These are phyloP conservation scores for Penicillium sp. DNA, from an alignment of 2,329 filamentous ascomycete genomes.

Conservation along the genomic window DNA sequence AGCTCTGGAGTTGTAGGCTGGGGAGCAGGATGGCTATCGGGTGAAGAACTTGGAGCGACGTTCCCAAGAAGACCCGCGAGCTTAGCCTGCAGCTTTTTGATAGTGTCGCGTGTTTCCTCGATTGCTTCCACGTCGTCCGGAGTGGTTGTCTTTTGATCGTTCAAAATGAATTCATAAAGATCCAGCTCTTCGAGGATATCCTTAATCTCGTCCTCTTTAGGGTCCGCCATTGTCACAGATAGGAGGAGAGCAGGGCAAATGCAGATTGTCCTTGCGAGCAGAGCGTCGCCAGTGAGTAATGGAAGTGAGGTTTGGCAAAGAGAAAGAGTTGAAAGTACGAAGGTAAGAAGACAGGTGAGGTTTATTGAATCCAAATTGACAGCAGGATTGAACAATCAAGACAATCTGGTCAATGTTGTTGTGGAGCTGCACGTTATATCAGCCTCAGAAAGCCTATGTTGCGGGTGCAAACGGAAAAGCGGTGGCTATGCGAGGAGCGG, in stretches of 20 bases:
- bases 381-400: background rate
- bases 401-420: background rate
- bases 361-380: background rate
- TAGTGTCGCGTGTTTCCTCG: constrained; percentile 27
- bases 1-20: background rate
- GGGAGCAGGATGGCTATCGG: background rate
- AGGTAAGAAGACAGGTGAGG: background rate
- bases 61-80: constrained; percentile 8
- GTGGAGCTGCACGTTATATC: background rate
- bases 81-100: constrained; percentile 25
- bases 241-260: background rate
- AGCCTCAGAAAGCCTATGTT: background rate
- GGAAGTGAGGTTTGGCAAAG: background rate
- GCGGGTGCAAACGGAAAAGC: constrained; percentile 5
- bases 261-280: background rate
- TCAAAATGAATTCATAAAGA: constrained; percentile 31
- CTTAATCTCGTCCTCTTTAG: constrained; percentile 28
- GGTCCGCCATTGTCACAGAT: constrained; percentile 11
- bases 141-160: constrained; percentile 29
- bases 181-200: constrained; percentile 36
- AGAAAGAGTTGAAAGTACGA: background rate
- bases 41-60: background rate
- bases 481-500: background rate
- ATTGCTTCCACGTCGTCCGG: constrained; percentile 26
- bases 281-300: background rate